Base-by-base conservation (phyloP, 2,329 filamentous ascomycete genomes). In the Colletotrichum liriopes region DNA sequence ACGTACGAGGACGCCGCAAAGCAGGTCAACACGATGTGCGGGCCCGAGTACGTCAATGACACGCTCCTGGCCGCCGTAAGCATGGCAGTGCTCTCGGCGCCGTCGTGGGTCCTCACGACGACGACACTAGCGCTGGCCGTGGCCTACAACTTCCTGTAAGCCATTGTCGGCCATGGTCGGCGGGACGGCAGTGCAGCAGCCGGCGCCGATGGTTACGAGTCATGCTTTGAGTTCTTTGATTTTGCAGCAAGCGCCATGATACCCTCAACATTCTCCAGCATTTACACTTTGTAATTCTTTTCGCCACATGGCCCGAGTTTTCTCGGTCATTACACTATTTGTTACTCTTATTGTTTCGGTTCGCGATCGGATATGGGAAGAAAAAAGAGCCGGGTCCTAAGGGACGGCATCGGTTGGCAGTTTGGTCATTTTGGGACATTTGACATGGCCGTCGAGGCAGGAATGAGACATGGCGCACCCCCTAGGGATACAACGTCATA, bases 1-100 rank as follows among this genome's bases (percentile, higher is more conserved):
- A 93, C 91, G 0, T 98, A 98, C 79, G 82, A 87, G 7, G 77
- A 84, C 12, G 94, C 95, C 0, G 95, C 96, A 0, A 82, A 88
- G 73, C 89, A 93, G 77, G 87, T 98, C 63, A 93, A 98, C 78
- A 85, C 89, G 14, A 86, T 87, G 3, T 93, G 91, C 76, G 91
- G 91, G 0, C 81, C 85, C 0, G 80, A 79, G 18, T 93, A 90
- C 75, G 88, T 89, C 72, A 91, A 91, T 74, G 81, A 83, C 51
- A 87, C 86, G n/a, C 78, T 91, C 3, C 85, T 88, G 0, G 81
- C 78, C 0, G 79, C 80, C 56, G 65, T 76, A 1, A 79, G 74
- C 26, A 72, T 64, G 5, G 74, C 76, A 1, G 76, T 71, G 0
- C 23, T 65, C 14, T 62, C 78, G 9, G 65, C 74, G 39, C 67